Base-by-base conservation (phyloP, 768 basidiomycete genomes). In the Lactifluus echinatus region DNA sequence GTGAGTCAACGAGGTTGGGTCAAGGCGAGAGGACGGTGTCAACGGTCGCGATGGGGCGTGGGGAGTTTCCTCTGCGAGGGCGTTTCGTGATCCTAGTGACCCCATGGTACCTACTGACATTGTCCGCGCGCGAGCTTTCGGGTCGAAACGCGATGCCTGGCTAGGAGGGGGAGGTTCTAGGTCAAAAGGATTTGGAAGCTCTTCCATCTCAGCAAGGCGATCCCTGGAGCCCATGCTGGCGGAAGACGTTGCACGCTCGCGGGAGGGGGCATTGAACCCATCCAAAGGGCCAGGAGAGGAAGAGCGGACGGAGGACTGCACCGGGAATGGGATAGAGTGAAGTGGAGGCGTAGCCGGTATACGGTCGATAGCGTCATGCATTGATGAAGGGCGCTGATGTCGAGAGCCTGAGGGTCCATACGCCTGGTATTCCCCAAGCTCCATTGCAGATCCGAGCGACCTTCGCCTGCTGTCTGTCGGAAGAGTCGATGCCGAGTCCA, bases 1-100 rank as follows among this genome's bases (percentile, higher is more conserved):
- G 66, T 79, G 82, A n/a, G 71, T 72, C 11, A 73, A 73, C 21
- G 74, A 74, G 67, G 90, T 91, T n/a, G 89, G 88, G 68, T 93
- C 90, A 67, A 92, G 89, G 31, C 83, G 79, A 19, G 87, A 89
- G 23, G 79, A 71, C 10, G 74, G 71, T n/a, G 78, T 79, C 23
- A 84, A 83, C 39, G 84, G 79, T 43, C 82, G 79, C 31, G 10
- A 89, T 69, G 29, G 83, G 77, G 66, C 90, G 90, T 15, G 83
- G 82, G 66, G 85, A 50, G 82, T 76, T 12, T 79, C 76, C 45
- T 71, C 72, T 40, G 70, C 67, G 40, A 76, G 65, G 19, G 71
- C 56, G 45, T 66, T 69, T 60, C 64, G 68, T 8, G 73, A 69
- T 29, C 63, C 62, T 57, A 68, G 55, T 2, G 75, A 73, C 19